Base-by-base conservation (phyloP, 352 stramenopile genomes). In the Pythium volutum region DNA sequence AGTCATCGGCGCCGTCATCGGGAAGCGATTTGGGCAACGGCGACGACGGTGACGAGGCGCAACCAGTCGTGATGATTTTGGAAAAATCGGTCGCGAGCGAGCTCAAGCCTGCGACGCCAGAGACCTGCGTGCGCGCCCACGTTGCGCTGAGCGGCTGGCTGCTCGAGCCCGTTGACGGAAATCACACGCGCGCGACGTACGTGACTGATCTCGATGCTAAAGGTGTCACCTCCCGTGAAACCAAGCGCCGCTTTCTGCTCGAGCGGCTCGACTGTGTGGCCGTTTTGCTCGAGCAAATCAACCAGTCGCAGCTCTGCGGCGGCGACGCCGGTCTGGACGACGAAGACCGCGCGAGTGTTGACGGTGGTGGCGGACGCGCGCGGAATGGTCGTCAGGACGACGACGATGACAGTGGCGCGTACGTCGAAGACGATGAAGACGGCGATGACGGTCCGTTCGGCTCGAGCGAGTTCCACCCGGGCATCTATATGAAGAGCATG, bases 71-170 rank as follows among this genome's bases (percentile, higher is more conserved):
- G 41, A 70, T 84, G 47, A 87, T 93, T 43, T 60, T 91, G 20
- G 84, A 93, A 54, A 93, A 91, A 55, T 93, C 81, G 20, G 81
- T 93, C 18, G 70, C 70, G 15, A 93, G 82, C 53, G 84, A 91
- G 46, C 74, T 91, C 9, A 91, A 91, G 59, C 75, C 78, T 3
- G 55, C 14, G 36, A 43, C 36, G 36, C 43, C 59, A 2, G 70
- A 67, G 22, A 51, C 56, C 9, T 69, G 73, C 20, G 77, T 91
- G 54, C 84, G 84, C 22, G 78, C 78, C 0, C 73, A 88, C 33
- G 64, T 91, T 10, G 77, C 74, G 2, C 56, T 91, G 16, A 90
- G 81, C 43, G 84, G 84, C 22, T 93, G 84, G 84, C 58, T 89
- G 33, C 66, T 93, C 2, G 81, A 93, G 48, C 84, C 84, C 0